These are phyloP conservation scores for Physaria fendleri DNA, from an alignment of 345 rosid species.

Conservation along the genomic window DNA sequence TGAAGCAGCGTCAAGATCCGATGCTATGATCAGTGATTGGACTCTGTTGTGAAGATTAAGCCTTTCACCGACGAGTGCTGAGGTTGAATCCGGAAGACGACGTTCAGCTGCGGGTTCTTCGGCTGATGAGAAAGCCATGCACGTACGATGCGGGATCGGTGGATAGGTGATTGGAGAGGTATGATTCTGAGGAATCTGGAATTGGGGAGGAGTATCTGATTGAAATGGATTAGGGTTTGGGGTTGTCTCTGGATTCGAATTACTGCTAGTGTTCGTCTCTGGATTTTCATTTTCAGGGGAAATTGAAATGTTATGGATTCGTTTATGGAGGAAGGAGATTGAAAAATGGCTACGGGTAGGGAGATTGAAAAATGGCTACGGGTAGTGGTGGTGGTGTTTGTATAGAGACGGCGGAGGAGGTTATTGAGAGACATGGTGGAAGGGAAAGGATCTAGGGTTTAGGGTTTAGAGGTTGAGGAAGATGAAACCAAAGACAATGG, in stretches of 20 bases:
- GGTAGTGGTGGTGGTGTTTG: neutral
- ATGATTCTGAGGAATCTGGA: constrained; percentile 17
- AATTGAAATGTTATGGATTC: constrained; percentile 16
- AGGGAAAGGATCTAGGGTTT: constrained; percentile 9
- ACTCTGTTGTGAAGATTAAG: too few species aligned
- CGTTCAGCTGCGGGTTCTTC: constrained; percentile 97
- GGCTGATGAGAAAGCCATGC: constrained; percentile 75
- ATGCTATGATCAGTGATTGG: too few species aligned
- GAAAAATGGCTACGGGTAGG: too few species aligned
- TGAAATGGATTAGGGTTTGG: constrained; percentile 3
- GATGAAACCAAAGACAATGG: neutral
- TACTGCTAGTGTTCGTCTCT: neutral
- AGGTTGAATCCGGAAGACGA: constrained; percentile 22
- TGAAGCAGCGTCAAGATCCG: too few species aligned
- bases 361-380: too few species aligned
- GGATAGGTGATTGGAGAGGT: constrained; percentile 10
- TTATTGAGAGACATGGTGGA: constrained; percentile 47
- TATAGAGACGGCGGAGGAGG: constrained; percentile 35
- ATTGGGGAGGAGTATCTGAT: constrained; percentile 3
- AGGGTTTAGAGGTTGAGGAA: constrained; percentile 24
- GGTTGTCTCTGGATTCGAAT: neutral
- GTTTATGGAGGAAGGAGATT: constrained; percentile 23
- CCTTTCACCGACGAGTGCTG: too few species aligned
- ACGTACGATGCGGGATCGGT: constrained; percentile 33
- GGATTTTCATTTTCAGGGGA: constrained; percentile 4